A percentile compares a stretch with the other conserved stretches of the same genome.
These are phyloP conservation scores for Hapsidospora chrysogenum DNA, from an alignment of 495 filamentous ascomycete species.

Conservation along the genomic window DNA sequence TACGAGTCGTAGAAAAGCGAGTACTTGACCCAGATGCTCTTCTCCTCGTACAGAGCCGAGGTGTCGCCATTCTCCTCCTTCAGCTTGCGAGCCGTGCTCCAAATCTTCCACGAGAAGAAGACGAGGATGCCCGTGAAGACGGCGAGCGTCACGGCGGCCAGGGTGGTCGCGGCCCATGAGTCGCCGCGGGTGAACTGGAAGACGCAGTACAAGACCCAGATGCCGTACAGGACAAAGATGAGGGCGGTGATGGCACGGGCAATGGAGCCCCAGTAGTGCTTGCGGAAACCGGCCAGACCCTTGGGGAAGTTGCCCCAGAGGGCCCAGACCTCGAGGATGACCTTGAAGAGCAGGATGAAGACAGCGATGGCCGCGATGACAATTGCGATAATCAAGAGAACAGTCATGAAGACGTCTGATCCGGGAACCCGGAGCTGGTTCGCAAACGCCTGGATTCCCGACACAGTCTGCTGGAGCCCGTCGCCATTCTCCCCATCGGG, in stretches of 20 bases:
- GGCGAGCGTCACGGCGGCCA: conserved; percentile 67
- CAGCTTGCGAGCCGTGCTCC: conserved; percentile 52
- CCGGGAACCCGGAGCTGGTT: conserved; percentile 69
- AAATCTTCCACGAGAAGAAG: conserved; percentile 75
- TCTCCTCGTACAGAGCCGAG: conserved; percentile 64
- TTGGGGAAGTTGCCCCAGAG: conserved; percentile 79
- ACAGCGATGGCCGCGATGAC: conserved; percentile 72
- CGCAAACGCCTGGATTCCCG: conserved; percentile 57
- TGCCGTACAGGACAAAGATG: conserved; percentile 80
- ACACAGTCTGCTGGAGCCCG: conserved; percentile 26
- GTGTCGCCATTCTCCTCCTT: conserved; percentile 63
- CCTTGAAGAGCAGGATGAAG: conserved; percentile 77
- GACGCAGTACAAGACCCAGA: conserved; percentile 92
- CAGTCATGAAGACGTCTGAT: conserved; percentile 92
- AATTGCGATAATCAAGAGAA: conserved; percentile 76
- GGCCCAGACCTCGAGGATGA: conserved; percentile 83
- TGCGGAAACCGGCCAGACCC: conserved; percentile 66
- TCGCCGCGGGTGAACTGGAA: conserved; percentile 90
- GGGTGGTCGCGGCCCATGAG: conserved; percentile 82
- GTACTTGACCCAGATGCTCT: conserved; percentile 86
- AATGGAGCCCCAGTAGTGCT: conserved; percentile 88
- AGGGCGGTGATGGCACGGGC: conserved; percentile 77
- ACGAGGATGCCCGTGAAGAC: conserved; percentile 63
- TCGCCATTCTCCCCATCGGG: conserved; percentile 9
- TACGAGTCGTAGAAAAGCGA: conserved; percentile 94